Conservation (phyloP, 169 alveolate genomes). For the Babesia gibsoni region DNA sequence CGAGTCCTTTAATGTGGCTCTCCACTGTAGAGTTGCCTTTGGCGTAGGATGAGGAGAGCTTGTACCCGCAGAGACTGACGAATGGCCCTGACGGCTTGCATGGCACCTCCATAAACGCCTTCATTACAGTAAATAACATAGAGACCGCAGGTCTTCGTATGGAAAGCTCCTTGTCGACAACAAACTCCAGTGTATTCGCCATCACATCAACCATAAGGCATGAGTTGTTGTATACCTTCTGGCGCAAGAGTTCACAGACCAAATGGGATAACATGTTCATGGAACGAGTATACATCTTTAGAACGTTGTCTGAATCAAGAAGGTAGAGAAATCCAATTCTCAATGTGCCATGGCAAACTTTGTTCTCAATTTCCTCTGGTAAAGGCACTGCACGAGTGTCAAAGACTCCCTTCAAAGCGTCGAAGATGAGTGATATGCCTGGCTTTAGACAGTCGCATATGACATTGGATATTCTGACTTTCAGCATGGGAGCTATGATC, state of each 20-base stretch:
- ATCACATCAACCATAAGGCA: slow-evolving; percentile 20
- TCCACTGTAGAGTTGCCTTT: not conserved
- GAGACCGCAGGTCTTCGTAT: slow-evolving; percentile 19
- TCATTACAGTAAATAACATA: slow-evolving; percentile 5
- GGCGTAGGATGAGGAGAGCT: not conserved
- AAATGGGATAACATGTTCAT: slow-evolving; percentile 8
- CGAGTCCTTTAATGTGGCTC: not conserved
- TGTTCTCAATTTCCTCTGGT: not conserved
- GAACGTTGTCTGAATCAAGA: not conserved
- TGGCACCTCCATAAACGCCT: slow-evolving; percentile 4
- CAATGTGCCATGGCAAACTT: not conserved
- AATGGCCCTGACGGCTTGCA: not conserved
- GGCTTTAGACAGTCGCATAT: not conserved
- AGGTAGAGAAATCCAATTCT: not conserved
- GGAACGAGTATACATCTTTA: slow-evolving; percentile 24
- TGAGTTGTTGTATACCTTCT: slow-evolving; percentile 7
- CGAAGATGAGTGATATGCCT: not conserved
- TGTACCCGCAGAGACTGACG: slow-evolving; percentile 10
- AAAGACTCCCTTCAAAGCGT: not conserved
- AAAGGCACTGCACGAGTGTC: not conserved
- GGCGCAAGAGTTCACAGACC: slow-evolving; percentile 6
- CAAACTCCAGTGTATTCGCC: slow-evolving; percentile 16
- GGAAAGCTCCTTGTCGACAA: slow-evolving; percentile 19
- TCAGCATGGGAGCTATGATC: not conserved
- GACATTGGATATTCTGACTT: not conserved